Percentiles rank a stretch among this genome's conserved stretches.
Evolutionary conservation across 495 filamentous ascomycete species (phyloP).

Genomic region (Umbilicaria muhlenbergii): DNA sequence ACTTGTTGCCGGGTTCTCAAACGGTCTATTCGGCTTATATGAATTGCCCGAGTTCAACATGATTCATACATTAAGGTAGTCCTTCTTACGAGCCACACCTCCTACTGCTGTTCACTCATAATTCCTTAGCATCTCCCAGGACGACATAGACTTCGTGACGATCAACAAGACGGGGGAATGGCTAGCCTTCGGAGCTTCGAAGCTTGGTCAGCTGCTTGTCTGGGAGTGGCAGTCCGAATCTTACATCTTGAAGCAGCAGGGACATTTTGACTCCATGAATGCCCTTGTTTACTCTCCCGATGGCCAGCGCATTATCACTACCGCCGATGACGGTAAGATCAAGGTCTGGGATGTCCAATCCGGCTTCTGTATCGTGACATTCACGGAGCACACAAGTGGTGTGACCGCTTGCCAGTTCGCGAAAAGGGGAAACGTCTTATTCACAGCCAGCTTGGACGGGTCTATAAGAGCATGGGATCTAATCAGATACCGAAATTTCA

Average conservation of each 20-base stretch:
- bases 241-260: constrained; percentile 97
- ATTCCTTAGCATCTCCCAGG: constrained; percentile 70
- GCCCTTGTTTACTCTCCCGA: constrained; percentile 84
- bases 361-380: constrained; percentile 94
- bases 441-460: constrained; percentile 86
- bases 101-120: background rate
- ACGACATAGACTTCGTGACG: constrained; percentile 83
- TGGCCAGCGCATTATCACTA: constrained; percentile 79
- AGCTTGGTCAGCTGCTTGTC: constrained; percentile 82
- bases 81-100: background rate
- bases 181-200: constrained; percentile 95
- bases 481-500: constrained; percentile 89
- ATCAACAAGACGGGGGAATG: constrained; percentile 91
- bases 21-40: constrained; percentile 83
- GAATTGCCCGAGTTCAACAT: constrained; percentile 94
- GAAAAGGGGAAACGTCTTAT: constrained; percentile 84
- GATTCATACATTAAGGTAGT: constrained; percentile 65
- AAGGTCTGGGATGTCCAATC: constrained; percentile 96
- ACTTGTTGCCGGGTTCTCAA: constrained; percentile 85
- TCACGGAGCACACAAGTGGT: constrained; percentile 89
- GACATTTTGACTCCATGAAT: constrained; percentile 95
- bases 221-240: constrained; percentile 99
- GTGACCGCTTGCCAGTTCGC: constrained; percentile 94
- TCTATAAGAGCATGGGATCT: constrained; percentile 93
- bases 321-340: constrained; percentile 91